Base-by-base conservation (phyloP, 1,284 basidiomycete genomes). In the Stereum hirsutum region DNA sequence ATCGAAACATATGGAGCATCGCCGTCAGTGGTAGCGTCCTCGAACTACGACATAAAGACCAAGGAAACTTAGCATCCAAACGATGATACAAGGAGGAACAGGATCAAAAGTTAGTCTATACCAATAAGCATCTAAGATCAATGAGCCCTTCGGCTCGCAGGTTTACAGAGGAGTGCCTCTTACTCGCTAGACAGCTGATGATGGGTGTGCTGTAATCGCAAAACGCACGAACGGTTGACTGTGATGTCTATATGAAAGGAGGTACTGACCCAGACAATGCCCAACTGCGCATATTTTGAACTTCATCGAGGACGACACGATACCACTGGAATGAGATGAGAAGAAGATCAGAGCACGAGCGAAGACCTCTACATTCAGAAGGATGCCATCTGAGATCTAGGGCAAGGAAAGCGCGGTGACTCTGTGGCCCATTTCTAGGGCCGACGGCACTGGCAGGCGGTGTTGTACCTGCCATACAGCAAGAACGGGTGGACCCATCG, bases 231-330 rank as follows among this genome's bases (percentile, higher is more conserved):
- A 39, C 24, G 32, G 21, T 33, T 17, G 33, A 43, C 30, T 34
- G 32, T 20, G n/a, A 26, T 12, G 23, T n/a, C n/a, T n/a, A n/a
- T n/a, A 46, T 33, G 44, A 20, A n/a, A 26, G 37, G 21, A 6
- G 37, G 14, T n/a, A 54, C 57, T 5, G 56, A 73, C 65, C 74
- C 74, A 23, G 73, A 75, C 4, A 78, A 60, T 47, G 70, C 72
- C 75, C 75, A 78, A 20, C 74, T 78, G 5, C 74, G 62, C 43
- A 78, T 70, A 31, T 64, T 62, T 46, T 79, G 76, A 0, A 72
- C 75, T 52, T 79, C 76, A 44, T 79, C 76, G 2, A 75, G 56
- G 14, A 75, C 61, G 32, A 78, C 52, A 3, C 76, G 68, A 46
- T 70, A 72, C 54, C 72, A 75, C 64, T 74, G 33, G 35, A 24